Base-by-base conservation (phyloP, 129 eudicot species). In the Pittosporum tobira region DNA sequence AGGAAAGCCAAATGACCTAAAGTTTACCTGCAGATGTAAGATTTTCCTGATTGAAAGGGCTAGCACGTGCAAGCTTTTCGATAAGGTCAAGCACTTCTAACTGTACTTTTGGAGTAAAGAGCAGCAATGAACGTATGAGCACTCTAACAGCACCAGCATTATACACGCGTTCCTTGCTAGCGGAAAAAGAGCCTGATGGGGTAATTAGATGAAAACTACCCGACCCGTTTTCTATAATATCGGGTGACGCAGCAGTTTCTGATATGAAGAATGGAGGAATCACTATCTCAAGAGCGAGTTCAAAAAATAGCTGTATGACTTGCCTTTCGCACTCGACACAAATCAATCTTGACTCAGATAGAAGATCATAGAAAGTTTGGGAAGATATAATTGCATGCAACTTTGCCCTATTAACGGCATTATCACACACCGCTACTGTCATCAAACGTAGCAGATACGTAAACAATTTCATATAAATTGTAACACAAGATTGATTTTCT, bases 31-130 rank as follows among this genome's bases (percentile, higher is more conserved):
- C 90, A 67, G 96, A 79, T 29, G 99, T 93, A 28, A 93, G 96
- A 69, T 87, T 93, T 75, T 93, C 99, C 79, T 84, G 93, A 64
- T 87, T 93, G 67, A 76, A 93, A 70, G 91, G 77, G 59, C 94
- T 81, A 65, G 86, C 84, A 76, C 73, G 69, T 67, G 99, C 83
- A 75, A 93, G 94, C 71, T 75, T 80, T 52, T 79, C 84, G 59
- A 87, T 73, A 64, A 93, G 71, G 45, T 70, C 79, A 37, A 93
- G 70, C 59, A 84, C 77, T 75, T 93, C 84, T 63, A 93, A 57
- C 66, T 93, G 99, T 69, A 87, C 75, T 72, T 81, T 81, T 28
- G 96, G 94, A 52, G 86, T 87, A 73, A 93, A 93, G 47, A 75
- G 90, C 80, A 87, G 62, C 67, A 87, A 69, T 55, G 88, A 69